Evolutionary conservation across 129 eudicot genomes (phyloP), one percentile per base, ranked within the genome.

Genomic region (Smallanthus sonchifolius): DNA sequence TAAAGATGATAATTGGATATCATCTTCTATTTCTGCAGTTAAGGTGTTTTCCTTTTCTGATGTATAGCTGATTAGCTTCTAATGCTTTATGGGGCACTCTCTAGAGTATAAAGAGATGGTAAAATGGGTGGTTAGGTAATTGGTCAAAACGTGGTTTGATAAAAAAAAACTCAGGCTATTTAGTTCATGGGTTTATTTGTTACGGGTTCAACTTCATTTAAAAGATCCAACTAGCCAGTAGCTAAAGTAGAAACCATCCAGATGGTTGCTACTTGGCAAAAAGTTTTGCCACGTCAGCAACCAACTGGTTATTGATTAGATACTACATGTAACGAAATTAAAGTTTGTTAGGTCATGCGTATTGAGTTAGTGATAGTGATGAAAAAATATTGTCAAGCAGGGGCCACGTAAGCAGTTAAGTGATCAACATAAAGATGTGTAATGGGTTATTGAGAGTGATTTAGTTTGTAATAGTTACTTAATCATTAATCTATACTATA

Each of bases 11-110:
- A 24, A 24, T 24, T 24, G 1, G 40, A 45, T 34, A 5, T 45
- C 28, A 75, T 75, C 51, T 24, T 37, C n/a, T 20, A 6, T 10
- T 75, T 65, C 34, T 65, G 72, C 51, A 65, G 19, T 38, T 75
- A 36, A 64, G 66, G 65, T 51, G 55, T 20, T 51, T 36, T 17
- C 65, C 51, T 64, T 49, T 32, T 65, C 4, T 48, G 49, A 47
- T 47, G 38, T 74, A 19, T 45, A 1, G 37, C 30, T 24, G 30
- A 24, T 24, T 24, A 24, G 1, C 63, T 63, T 63, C 3, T 63
- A 62, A 44, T 75, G 30, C 40, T 19, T 52, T 52, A 35, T 36
- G 42, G 15, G 44, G n/a, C 34, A 24, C 30, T n/a, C n/a, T n/a
- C 30, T 24, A n/a, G 30, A 24, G 30, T 24, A 24, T 19, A 55